Evolutionary conservation across 2,329 filamentous ascomycete species (phyloP).

Genomic region (Colletotrichum sp.): DNA sequence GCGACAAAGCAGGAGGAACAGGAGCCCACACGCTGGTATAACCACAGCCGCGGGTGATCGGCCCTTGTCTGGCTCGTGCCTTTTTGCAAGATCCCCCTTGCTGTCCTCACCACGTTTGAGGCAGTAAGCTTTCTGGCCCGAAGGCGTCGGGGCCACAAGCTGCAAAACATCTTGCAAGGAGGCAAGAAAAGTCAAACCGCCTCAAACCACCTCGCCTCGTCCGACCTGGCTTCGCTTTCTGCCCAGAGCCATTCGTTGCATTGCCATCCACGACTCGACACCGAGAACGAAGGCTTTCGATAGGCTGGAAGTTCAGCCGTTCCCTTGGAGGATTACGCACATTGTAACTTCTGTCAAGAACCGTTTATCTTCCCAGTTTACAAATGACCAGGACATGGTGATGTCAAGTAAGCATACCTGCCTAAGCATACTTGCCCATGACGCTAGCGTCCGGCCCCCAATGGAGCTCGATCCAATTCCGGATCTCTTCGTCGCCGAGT

Average conservation of each 20-base stretch:
- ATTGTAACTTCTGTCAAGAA: not conserved
- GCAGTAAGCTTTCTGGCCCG: conserved; percentile 2
- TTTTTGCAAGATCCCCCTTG: not conserved
- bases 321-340: not conserved
- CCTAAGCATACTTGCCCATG: not conserved
- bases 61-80: conserved; percentile 7
- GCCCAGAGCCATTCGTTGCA: not conserved
- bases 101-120: conserved; percentile 1
- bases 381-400: not conserved
- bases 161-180: conserved; percentile 4
- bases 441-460: not conserved
- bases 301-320: not conserved
- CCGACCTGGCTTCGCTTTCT: not conserved
- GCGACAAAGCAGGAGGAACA: not conserved
- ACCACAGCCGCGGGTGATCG: not conserved
- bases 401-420: not conserved
- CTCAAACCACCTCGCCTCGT: conserved; percentile 11
- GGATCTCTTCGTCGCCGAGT: not conserved
- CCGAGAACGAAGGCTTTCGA: not conserved
- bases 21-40: not conserved
- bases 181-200: conserved; percentile 1
- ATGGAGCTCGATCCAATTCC: not conserved
- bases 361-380: not conserved
- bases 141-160: not conserved
- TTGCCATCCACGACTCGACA: not conserved